A percentile compares a stretch with the other conserved stretches of the same genome.
phyloP scores from a whole-genome alignment of 2,329 filamentous ascomycete species.

The Neonectria coccinea region DNA sequence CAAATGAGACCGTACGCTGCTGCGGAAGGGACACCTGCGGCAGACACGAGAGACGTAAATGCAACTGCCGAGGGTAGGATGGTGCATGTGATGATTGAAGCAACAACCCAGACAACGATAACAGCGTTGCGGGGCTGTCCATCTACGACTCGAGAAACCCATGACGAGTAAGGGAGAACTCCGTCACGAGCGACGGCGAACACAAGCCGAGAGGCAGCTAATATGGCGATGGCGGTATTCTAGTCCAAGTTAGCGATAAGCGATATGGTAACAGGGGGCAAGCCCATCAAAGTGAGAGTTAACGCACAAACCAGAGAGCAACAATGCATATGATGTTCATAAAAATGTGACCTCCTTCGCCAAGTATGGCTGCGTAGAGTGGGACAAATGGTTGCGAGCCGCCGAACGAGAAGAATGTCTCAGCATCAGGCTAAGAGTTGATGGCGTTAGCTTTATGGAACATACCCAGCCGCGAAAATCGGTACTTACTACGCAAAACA shows the following conservation, averaged over 20 bases:
- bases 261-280: background rate
- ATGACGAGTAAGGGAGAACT: conserved; percentile 68
- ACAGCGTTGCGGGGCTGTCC: conserved; percentile 72
- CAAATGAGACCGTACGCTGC: conserved; percentile 65
- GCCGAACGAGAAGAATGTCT: conserved; percentile 64
- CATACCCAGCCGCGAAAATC: too few species aligned
- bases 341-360: conserved; percentile 67
- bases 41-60: conserved; percentile 66
- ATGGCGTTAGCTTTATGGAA: background rate
- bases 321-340: conserved; percentile 70
- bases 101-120: conserved; percentile 67
- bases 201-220: conserved; percentile 70
- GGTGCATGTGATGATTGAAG: conserved; percentile 67
- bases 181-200: conserved; percentile 72
- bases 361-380: conserved; percentile 67
- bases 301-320: conserved; percentile 62
- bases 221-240: conserved; percentile 70
- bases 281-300: background rate
- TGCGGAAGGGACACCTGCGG: conserved; percentile 63
- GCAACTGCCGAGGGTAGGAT: conserved; percentile 67
- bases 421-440: conserved; percentile 59
- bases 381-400: conserved; percentile 70
- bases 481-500: conserved; percentile 66
- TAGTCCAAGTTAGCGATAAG: conserved; percentile 20
- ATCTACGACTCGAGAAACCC: conserved; percentile 66